Evolutionary conservation across 768 basidiomycete species (phyloP).

Genomic region (Lentinula sp.): DNA sequence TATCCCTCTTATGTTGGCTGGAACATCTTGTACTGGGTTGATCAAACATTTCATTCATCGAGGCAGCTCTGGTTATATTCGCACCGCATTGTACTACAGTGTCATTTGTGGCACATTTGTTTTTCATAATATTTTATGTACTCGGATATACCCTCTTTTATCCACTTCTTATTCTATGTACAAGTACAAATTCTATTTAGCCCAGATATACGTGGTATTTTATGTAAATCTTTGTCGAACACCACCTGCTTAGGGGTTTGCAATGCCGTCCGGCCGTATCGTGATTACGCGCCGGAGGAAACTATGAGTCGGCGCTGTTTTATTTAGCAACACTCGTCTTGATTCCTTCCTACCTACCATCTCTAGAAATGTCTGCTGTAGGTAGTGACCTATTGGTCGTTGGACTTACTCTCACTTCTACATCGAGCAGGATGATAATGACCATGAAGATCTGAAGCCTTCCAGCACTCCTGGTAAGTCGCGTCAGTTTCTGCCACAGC

Average conservation of each 20-base stretch:
- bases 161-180: not conserved
- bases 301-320: constrained; percentile 12
- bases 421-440: constrained; percentile 48
- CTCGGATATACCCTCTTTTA: not conserved
- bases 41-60: not conserved
- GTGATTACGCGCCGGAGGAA: too few species aligned
- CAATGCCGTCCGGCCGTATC: not conserved
- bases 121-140: not conserved
- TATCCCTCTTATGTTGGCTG: not conserved
- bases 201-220: not conserved
- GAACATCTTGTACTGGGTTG: not conserved
- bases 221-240: too few species aligned
- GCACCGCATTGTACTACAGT: not conserved
- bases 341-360: constrained; percentile 11
- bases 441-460: constrained; percentile 67
- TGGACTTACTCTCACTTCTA: not conserved
- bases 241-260: too few species aligned
- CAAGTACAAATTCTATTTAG: not conserved
- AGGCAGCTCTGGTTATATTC: too few species aligned
- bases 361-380: constrained; percentile 47
- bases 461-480: constrained; percentile 58
- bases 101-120: not conserved
- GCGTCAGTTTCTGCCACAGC: not conserved
- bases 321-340: constrained; percentile 10
- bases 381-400: constrained; percentile 16